phyloP scores from a whole-genome alignment of 2,329 filamentous ascomycete genomes.

The Decorospora gaudefroyi region DNA sequence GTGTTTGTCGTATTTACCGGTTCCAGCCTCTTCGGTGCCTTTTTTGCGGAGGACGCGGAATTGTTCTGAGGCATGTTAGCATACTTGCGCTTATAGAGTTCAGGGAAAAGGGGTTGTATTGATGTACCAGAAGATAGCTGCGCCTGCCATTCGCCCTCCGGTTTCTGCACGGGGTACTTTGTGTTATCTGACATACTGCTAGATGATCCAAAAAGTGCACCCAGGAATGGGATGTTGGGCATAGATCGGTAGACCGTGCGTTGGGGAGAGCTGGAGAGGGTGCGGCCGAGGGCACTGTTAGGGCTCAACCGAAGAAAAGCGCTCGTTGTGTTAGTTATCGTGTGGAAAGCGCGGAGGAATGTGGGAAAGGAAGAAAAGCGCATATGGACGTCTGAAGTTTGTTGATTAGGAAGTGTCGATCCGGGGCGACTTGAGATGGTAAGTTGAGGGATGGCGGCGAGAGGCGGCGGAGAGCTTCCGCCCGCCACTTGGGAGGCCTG shows the following conservation, averaged over 20 bases:
- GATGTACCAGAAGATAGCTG: constrained; percentile 71
- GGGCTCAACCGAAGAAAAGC: constrained; percentile 38
- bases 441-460: constrained; percentile 21
- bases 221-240: constrained; percentile 77
- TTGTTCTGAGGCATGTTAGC: constrained; percentile 67
- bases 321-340: constrained; percentile 53
- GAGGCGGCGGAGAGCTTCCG: constrained; percentile 34
- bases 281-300: constrained; percentile 45
- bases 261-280: constrained; percentile 34
- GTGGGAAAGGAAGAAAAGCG: constrained; percentile 55
- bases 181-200: constrained; percentile 58
- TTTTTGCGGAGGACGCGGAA: constrained; percentile 92
- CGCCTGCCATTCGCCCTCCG: constrained; percentile 84
- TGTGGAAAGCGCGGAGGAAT: constrained; percentile 55
- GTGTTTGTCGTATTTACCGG: constrained; percentile 88
- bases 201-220: constrained; percentile 71
- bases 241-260: constrained; percentile 58
- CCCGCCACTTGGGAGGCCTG: constrained; percentile 31
- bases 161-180: constrained; percentile 79
- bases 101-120: too few relatives aligned
- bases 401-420: constrained; percentile 6
- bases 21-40: constrained; percentile 81
- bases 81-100: neutral
- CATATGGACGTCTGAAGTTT: constrained; percentile 44
- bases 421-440: neutral